phyloP scores from a whole-genome alignment of 2,329 filamentous ascomycete genomes.

The Botryosphaeria dothidea region DNA sequence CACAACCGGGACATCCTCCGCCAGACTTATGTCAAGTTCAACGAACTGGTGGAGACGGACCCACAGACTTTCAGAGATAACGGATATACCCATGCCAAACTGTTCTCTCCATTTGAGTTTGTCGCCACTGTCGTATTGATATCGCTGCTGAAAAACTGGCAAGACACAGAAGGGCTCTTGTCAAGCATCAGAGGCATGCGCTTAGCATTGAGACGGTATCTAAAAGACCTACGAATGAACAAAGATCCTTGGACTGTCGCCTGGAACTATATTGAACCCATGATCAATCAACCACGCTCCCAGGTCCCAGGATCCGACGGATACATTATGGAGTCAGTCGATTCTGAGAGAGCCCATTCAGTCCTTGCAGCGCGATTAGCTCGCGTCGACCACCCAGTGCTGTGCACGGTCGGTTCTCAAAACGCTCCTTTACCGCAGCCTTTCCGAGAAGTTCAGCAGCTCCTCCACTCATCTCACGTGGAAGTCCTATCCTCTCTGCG shows the following conservation, averaged over 20 bases:
- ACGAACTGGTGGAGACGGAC: conserved; percentile 30
- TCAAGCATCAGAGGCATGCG: conserved; percentile 33
- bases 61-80: conserved; percentile 33
- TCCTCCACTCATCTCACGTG: too few species aligned
- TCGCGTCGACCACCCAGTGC: neutral
- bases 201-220: conserved; percentile 28
- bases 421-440: neutral
- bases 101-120: conserved; percentile 40
- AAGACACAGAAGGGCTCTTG: conserved; percentile 31
- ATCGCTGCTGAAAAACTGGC: conserved; percentile 31
- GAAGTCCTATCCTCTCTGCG: neutral
- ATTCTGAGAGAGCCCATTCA: neutral
- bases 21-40: conserved; percentile 34
- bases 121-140: conserved; percentile 36
- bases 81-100: conserved; percentile 29
- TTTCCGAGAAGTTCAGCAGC: too few species aligned
- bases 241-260: conserved; percentile 29
- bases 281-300: neutral
- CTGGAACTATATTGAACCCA: conserved; percentile 33
- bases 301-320: neutral
- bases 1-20: conserved; percentile 34
- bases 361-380: neutral
- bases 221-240: conserved; percentile 33
- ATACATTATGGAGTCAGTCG: too few species aligned
- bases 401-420: too few species aligned